Base-by-base conservation (phyloP, 2,329 filamentous ascomycete genomes). In the Cadophora malorum region DNA sequence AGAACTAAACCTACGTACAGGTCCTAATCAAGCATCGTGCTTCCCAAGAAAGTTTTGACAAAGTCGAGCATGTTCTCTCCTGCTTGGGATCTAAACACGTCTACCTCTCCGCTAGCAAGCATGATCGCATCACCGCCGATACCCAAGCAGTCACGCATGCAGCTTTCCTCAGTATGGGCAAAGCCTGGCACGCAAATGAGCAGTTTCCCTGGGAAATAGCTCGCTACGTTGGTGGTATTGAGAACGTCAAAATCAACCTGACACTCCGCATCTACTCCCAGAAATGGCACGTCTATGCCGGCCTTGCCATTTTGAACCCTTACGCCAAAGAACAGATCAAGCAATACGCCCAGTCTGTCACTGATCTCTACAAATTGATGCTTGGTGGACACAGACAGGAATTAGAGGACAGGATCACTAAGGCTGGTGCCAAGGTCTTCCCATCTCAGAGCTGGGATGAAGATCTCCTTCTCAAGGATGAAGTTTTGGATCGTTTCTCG, bases 231-330 rank as follows among this genome's bases (percentile, higher is more conserved):
- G 96, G 96, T 67, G 96, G 96, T 63, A 97, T 99, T 76, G 96
- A 99, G 80, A 99, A 99, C 79, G 95, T 98, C 75, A 99, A 99
- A 83, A 97, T 98, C 83, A 99, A 99, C 82, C 90, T 98, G 74
- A 98, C 94, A 74, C 84, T 99, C 73, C 94, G 96, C 74, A 98
- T 99, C 81, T 99, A 98, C 83, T 90, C 91, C 69, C 97, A 97
- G 80, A 99, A 98, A 80, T 99, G 96, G 96, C 96, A 99, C 82
- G 96, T 99, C 67, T 99, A 99, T 79, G 96, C 96, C 23, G 96
- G 96, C 0, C 90, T 99, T 9, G 96, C 96, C 12, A 99, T 99
- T 77, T 86, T 99, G 67, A 99, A 99, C 79, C 96, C 96, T 0
- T 91, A 94, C 67, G 96, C 96, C 3, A 92, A 91, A 79, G 86